Percentiles rank a stretch among this genome's conserved stretches.
phyloP scores from a whole-genome alignment of 805 yeast species.

The Monosporozyma servazzii region DNA sequence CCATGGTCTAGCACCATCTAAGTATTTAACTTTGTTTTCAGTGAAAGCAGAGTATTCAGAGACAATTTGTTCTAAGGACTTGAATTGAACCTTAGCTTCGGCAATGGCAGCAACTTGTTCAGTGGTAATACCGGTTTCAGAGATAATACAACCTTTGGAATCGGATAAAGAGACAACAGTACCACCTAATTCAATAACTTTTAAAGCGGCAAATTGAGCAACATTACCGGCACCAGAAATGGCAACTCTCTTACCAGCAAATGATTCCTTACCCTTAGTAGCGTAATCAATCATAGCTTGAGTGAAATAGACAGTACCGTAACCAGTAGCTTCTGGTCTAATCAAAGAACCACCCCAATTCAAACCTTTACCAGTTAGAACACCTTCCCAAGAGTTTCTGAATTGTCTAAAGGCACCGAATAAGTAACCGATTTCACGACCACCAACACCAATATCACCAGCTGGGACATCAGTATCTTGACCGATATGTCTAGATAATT shows the following conservation, averaged over 20 bases:
- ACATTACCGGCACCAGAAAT: constrained; percentile 98
- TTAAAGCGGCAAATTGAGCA: constrained; percentile 97
- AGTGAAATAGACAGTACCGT: constrained; percentile 92
- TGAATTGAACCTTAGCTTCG: constrained; percentile 72
- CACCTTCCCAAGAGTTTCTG: constrained; percentile 94
- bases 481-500: constrained; percentile 92
- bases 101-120: constrained; percentile 70
- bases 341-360: constrained; percentile 98
- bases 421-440: constrained; percentile 83
- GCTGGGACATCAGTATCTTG: constrained; percentile 98
- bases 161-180: constrained; percentile 89
- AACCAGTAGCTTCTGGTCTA: constrained; percentile 99
- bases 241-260: constrained; percentile 90
- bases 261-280: constrained; percentile 77
- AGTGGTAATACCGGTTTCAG: constrained; percentile 71
- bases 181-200: constrained; percentile 95
- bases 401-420: constrained; percentile 93
- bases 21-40: constrained; percentile 57
- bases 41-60: constrained; percentile 51
- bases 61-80: constrained; percentile 61
- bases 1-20: constrained; percentile 97
- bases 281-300: constrained; percentile 97
- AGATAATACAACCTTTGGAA: constrained; percentile 82
- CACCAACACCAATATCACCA: constrained; percentile 98
- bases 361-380: constrained; percentile 94